phyloP scores from a whole-genome alignment of 108 stramenopile species.

The Hondaea fermentalgiana region DNA sequence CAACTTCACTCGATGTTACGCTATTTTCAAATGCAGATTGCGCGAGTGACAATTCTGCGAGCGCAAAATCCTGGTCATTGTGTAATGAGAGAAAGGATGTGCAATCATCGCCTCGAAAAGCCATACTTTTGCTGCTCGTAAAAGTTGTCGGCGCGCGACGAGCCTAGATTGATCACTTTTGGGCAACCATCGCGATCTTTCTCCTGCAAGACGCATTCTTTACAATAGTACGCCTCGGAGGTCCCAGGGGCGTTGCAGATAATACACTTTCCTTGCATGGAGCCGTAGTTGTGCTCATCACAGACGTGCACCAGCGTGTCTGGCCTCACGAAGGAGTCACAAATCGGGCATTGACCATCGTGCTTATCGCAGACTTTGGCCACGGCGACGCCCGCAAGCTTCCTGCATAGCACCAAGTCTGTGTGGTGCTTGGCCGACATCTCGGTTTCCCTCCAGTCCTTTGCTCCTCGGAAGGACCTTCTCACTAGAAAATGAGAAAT shows the following conservation, averaged over 20 bases:
- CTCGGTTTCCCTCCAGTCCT: neutral
- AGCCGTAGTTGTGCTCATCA: slow-evolving; percentile 98
- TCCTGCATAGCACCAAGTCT: slow-evolving; percentile 97
- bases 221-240: slow-evolving; percentile 96
- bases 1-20: too few species aligned
- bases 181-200: slow-evolving; percentile 99
- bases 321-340: slow-evolving; percentile 94
- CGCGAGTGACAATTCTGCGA: too few species aligned
- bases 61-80: too few species aligned
- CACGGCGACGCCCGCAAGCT: slow-evolving; percentile 92
- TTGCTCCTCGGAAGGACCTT: too few species aligned
- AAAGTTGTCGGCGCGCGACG: slow-evolving; percentile 88
- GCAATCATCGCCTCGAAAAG: neutral
- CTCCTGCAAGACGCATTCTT: slow-evolving; percentile 86
- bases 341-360: slow-evolving; percentile 92
- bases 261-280: slow-evolving; percentile 82
- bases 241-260: slow-evolving; percentile 91
- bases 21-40: too few species aligned
- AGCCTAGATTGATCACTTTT: slow-evolving; percentile 94
- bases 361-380: slow-evolving; percentile 95
- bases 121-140: slow-evolving; percentile 89
- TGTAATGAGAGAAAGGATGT: too few species aligned
- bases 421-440: slow-evolving; percentile 85
- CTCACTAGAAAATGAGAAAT: too few species aligned
- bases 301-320: slow-evolving; percentile 77